Evolutionary conservation across 352 stramenopile species (phyloP).

Genomic region (Phytophthora pseudosyringae): DNA sequence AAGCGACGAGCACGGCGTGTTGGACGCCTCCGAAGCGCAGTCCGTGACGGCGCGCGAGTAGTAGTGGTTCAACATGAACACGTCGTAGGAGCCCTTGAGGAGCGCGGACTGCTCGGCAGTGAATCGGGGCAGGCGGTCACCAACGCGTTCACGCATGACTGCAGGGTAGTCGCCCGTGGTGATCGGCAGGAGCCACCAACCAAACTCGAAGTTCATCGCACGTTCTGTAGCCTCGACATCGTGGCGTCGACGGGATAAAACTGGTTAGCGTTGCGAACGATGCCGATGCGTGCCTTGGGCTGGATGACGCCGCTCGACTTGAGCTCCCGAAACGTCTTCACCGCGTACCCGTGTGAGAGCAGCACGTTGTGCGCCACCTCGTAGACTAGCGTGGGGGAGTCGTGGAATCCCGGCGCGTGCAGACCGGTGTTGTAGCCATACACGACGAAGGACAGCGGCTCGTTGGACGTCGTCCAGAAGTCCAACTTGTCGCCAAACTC

Average conservation of each 20-base stretch:
- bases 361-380: constrained; percentile 89
- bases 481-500: constrained; percentile 92
- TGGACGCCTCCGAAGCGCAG: constrained; percentile 38
- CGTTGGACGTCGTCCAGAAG: constrained; percentile 96
- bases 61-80: constrained; percentile 97
- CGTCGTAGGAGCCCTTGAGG: constrained; percentile 87
- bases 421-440: constrained; percentile 86
- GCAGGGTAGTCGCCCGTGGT: constrained; percentile 91
- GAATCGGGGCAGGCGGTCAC: constrained; percentile 87
- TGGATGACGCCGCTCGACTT: constrained; percentile 50
- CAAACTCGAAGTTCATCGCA: constrained; percentile 91
- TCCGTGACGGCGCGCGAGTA: constrained; percentile 63
- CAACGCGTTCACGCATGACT: constrained; percentile 88
- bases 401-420: constrained; percentile 44
- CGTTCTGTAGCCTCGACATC: constrained; percentile 73
- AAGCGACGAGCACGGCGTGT: constrained; percentile 46
- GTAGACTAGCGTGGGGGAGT: constrained; percentile 57
- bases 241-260: constrained; percentile 75
- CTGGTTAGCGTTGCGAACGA: constrained; percentile 89
- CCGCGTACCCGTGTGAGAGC: constrained; percentile 86
- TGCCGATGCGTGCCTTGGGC: constrained; percentile 84
- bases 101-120: constrained; percentile 70
- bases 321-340: constrained; percentile 83
- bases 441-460: constrained; percentile 88
- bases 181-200: constrained; percentile 93